Conservation (phyloP, 116 monocot genomes). For the Thalassia testudinum region DNA sequence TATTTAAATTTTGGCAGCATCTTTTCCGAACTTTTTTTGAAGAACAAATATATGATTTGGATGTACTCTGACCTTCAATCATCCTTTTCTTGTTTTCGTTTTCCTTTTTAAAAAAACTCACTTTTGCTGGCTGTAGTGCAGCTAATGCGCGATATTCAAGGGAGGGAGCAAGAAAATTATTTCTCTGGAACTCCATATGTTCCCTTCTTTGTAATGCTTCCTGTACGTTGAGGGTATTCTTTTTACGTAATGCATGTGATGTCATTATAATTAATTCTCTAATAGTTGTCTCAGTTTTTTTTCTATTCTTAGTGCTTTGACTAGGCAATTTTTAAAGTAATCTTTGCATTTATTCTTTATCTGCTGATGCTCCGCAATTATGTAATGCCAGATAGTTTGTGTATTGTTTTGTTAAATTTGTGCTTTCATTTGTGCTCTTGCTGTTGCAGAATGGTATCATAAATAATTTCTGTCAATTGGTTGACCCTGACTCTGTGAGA, state of each 20-base stretch:
- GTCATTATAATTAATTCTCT: too few species aligned
- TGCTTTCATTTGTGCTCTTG: not conserved
- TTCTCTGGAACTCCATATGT: constrained; percentile 64
- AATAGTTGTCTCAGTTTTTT: not conserved
- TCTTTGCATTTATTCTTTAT: not conserved
- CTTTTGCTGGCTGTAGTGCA: constrained; percentile 17
- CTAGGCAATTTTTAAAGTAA: not conserved
- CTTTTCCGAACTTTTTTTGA: too few species aligned
- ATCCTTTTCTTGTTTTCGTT: too few species aligned
- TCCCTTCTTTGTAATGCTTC: constrained; percentile 63
- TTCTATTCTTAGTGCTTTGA: not conserved
- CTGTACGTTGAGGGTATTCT: constrained; percentile 27
- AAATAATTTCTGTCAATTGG: constrained; percentile 73
- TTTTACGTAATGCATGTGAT: too few species aligned
- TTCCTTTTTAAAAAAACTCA: too few species aligned
- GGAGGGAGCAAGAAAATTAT: constrained; percentile 22
- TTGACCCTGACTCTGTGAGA: constrained; percentile 57
- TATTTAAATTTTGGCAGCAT: too few species aligned
- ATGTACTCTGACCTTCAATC: too few species aligned
- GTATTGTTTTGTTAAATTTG: too few species aligned
- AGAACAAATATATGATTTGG: too few species aligned
- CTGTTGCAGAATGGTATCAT: constrained; percentile 45
- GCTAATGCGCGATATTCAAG: constrained; percentile 40
- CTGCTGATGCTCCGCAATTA: not conserved
- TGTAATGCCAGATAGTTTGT: too few species aligned